Percentiles rank a stretch among this genome's conserved stretches.
Evolutionary conservation across 352 stramenopile species (phyloP).

Genomic region (Pythium biforme): DNA sequence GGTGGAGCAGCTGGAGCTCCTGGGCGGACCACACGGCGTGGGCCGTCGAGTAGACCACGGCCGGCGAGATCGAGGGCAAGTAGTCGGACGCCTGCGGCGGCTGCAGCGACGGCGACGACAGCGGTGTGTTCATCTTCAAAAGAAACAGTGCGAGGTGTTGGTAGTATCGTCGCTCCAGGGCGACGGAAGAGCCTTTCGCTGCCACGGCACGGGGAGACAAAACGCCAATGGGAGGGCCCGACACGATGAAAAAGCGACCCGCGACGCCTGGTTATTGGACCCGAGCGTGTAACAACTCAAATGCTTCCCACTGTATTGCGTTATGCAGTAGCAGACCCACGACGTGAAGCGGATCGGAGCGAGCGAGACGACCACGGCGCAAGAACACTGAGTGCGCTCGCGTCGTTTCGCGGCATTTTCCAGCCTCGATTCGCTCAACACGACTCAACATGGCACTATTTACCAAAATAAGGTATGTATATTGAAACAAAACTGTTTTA

Average conservation of each 20-base stretch:
- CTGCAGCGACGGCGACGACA: conserved; percentile 16
- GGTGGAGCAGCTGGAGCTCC: conserved; percentile 65
- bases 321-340: no score
- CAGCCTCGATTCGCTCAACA: not conserved
- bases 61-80: conserved; percentile 59
- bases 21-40: conserved; percentile 55
- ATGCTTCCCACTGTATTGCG: no score
- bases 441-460: no score
- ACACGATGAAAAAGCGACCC: conserved; percentile 5
- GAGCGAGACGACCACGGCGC: no score
- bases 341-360: no score
- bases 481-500: no score
- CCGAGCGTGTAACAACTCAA: not conserved
- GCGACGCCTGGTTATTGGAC: not conserved
- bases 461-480: no score
- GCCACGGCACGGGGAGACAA: no score
- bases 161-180: no score
- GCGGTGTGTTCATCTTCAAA: conserved; percentile 18
- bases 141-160: no score
- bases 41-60: conserved; percentile 57
- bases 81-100: conserved; percentile 15
- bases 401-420: conserved; percentile 12
- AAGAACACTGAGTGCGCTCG: no score
- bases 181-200: no score
- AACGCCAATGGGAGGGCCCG: conserved; percentile 1